These are phyloP conservation scores for Exophiala sideris DNA, from an alignment of 2,329 filamentous ascomycete species.

Conservation along the genomic window DNA sequence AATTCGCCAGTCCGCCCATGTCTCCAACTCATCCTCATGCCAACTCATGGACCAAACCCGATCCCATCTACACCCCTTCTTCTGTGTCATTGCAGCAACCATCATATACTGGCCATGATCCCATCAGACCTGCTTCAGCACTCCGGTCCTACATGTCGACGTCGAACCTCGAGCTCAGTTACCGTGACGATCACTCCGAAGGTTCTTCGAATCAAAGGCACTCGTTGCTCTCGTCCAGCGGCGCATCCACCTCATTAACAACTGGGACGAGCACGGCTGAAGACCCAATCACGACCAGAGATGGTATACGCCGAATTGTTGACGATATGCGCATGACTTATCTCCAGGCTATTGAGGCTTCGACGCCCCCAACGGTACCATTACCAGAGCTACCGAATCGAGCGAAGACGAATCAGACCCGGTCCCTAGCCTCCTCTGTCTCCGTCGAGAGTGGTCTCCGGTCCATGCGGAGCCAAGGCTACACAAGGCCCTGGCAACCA, in stretches of 20 bases:
- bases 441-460: constrained; percentile 20
- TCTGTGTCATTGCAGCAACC: constrained; percentile 7
- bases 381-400: constrained; percentile 2
- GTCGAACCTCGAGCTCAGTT: constrained; percentile 13
- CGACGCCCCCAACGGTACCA: constrained; percentile 11
- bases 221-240: constrained; percentile 25
- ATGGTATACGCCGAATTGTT: constrained; percentile 28
- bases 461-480: constrained; percentile 9
- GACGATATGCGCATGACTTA: constrained; percentile 29
- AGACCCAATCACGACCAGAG: constrained; percentile 21
- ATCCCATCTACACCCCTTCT: constrained; percentile 9
- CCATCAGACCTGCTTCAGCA: background rate
- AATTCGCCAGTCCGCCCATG: background rate
- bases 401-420: constrained; percentile 17
- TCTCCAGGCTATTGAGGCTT: constrained; percentile 27
- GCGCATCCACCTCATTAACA: constrained; percentile 24
- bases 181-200: constrained; percentile 23
- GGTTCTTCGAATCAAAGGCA: constrained; percentile 20
- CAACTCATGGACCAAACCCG: background rate
- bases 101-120: background rate
- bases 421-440: constrained; percentile 15
- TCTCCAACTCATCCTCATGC: background rate
- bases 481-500: constrained; percentile 22
- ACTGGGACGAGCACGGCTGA: constrained; percentile 25
- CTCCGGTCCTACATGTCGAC: constrained; percentile 5